Conservation (phyloP, 495 filamentous ascomycete species). For the Neurospora sp. region DNA sequence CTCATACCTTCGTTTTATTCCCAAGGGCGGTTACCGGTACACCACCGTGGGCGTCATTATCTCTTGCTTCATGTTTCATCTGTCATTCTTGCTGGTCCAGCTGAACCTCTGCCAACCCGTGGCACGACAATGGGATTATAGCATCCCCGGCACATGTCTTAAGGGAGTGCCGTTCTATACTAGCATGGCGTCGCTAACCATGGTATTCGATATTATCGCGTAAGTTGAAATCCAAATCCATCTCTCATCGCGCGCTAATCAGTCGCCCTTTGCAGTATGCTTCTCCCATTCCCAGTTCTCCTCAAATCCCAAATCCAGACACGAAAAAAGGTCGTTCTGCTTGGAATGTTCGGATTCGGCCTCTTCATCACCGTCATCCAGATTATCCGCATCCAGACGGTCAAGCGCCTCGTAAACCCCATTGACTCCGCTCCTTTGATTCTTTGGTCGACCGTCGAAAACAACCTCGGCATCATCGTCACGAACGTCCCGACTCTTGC, state of each 20-base stretch:
- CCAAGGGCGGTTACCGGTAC: constrained; percentile 29
- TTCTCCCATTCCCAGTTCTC: constrained; percentile 42
- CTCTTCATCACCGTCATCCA: constrained; percentile 46
- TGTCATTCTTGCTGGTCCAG: constrained; percentile 28
- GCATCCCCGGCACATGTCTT: constrained; percentile 32
- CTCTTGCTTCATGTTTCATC: constrained; percentile 21
- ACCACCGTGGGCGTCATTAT: constrained; percentile 25
- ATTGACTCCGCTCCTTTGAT: constrained; percentile 37
- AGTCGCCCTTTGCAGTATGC: constrained; percentile 21
- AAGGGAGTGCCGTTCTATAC: constrained; percentile 33
- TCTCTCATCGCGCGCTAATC: neutral
- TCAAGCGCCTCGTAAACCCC: constrained; percentile 31
- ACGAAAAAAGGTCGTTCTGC: constrained; percentile 32
- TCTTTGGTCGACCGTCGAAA: constrained; percentile 43
- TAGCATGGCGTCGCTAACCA: constrained; percentile 27
- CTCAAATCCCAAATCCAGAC: constrained; percentile 28
- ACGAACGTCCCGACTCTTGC: constrained; percentile 40
- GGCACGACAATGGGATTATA: constrained; percentile 36
- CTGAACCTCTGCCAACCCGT: constrained; percentile 37
- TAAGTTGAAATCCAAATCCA: constrained; percentile 10
- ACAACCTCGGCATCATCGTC: constrained; percentile 41
- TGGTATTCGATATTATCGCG: constrained; percentile 41
- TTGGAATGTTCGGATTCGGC: constrained; percentile 38
- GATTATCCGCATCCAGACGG: constrained; percentile 43
- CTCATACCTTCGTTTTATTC: constrained; percentile 41